Percentiles rank a stretch among this genome's conserved stretches.
These are phyloP conservation scores for Babesia sp. DNA, from an alignment of 169 alveolate species.

Conservation along the genomic window DNA sequence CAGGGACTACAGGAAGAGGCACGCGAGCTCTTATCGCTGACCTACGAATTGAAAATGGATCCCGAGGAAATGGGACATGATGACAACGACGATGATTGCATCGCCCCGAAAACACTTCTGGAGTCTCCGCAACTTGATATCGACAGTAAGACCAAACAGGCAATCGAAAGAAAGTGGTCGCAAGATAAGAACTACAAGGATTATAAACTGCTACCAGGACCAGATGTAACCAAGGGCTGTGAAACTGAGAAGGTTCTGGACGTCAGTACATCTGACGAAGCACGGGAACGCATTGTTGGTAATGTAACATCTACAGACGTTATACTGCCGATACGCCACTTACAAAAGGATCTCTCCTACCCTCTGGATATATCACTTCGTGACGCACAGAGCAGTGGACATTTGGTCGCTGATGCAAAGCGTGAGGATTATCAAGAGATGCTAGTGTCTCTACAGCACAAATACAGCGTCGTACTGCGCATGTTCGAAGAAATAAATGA, in stretches of 20 bases:
- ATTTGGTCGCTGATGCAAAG: slow-evolving; percentile 8
- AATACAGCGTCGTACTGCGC: slow-evolving; percentile 47
- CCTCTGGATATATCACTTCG: slow-evolving; percentile 20
- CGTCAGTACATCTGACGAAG: neutral
- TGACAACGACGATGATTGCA: neutral
- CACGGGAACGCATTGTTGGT: neutral
- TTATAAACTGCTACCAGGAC: slow-evolving; percentile 16
- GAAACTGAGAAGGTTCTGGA: slow-evolving; percentile 1
- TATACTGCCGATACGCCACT: neutral
- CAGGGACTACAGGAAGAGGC: slow-evolving; percentile 42
- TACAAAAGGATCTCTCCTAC: slow-evolving; percentile 9
- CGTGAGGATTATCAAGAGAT: slow-evolving; percentile 36
- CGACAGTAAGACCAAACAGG: neutral
- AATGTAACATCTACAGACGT: neutral
- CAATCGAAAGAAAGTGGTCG: neutral
- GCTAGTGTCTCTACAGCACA: slow-evolving; percentile 42
- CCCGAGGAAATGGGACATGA: neutral
- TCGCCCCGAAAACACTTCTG: neutral
- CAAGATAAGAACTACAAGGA: neutral
- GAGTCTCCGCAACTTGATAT: slow-evolving; percentile 1
- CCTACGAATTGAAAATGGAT: slow-evolving; percentile 23
- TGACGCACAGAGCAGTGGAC: slow-evolving; percentile 4
- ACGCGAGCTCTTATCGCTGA: slow-evolving; percentile 23
- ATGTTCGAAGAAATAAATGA: slow-evolving; percentile 62
- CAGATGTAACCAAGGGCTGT: neutral